Evolutionary conservation across 2,329 filamentous ascomycete species (phyloP).

Genomic region (Lecanicillium sp.): DNA sequence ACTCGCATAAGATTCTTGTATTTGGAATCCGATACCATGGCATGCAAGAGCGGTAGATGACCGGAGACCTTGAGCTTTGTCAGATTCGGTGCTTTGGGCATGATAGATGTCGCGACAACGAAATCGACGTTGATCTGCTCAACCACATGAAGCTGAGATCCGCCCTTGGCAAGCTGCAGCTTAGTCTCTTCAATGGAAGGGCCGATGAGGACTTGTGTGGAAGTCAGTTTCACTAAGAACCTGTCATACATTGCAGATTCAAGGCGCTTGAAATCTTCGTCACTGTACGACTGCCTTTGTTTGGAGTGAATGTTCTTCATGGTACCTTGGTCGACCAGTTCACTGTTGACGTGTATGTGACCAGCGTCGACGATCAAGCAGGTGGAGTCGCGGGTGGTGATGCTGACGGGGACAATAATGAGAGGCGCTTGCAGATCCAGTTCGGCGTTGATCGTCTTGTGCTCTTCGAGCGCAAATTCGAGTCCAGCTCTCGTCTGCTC

Average conservation of each 20-base stretch:
- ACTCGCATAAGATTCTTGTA: slow-evolving; percentile 97
- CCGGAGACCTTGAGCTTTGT: slow-evolving; percentile 89
- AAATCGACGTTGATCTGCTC: slow-evolving; percentile 98
- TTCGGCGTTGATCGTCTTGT: slow-evolving; percentile 96
- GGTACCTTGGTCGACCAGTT: slow-evolving; percentile 87
- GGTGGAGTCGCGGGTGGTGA: slow-evolving; percentile 71
- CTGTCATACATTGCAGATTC: slow-evolving; percentile 97
- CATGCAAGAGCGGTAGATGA: slow-evolving; percentile 86
- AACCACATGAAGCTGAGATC: slow-evolving; percentile 77
- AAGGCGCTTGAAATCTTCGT: slow-evolving; percentile 80
- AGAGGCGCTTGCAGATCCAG: slow-evolving; percentile 92
- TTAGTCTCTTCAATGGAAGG: slow-evolving; percentile 89
- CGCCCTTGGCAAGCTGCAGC: slow-evolving; percentile 65
- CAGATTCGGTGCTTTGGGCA: slow-evolving; percentile 91
- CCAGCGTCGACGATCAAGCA: slow-evolving; percentile 95
- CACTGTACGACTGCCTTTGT: slow-evolving; percentile 78
- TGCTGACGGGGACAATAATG: slow-evolving; percentile 92
- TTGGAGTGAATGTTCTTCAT: slow-evolving; percentile 87
- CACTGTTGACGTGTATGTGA: slow-evolving; percentile 89
- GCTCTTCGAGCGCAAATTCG: slow-evolving; percentile 93
- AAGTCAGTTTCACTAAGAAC: slow-evolving; percentile 86
- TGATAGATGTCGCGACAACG: slow-evolving; percentile 88
- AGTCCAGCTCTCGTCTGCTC: slow-evolving; percentile 94
- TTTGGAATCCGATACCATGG: slow-evolving; percentile 86
- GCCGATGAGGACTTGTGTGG: slow-evolving; percentile 91